Evolutionary conservation across 208 protist species (phyloP).

Genomic region (Trypanosoma rangeli): DNA sequence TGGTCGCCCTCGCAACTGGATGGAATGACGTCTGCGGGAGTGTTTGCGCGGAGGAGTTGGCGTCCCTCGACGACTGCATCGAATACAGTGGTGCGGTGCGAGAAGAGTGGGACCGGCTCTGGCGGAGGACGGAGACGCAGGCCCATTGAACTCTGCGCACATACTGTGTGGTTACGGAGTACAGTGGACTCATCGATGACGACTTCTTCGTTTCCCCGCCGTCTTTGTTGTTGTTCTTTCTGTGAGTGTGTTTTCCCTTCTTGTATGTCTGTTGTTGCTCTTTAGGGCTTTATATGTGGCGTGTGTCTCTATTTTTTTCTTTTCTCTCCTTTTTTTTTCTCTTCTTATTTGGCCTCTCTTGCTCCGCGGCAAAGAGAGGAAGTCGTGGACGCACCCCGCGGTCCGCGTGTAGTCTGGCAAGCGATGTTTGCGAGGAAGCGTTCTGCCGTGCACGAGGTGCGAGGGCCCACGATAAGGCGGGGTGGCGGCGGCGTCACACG

Average conservation of each 20-base stretch:
- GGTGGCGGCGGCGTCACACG: constrained; percentile 42
- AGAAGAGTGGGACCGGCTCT: constrained; percentile 7
- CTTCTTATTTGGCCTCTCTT: background rate
- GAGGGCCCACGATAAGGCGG: constrained; percentile 20
- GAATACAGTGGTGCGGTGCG: constrained; percentile 35
- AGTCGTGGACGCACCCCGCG: background rate
- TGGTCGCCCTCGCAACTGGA: constrained; percentile 35
- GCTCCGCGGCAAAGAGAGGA: background rate
- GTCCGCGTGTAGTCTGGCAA: no score
- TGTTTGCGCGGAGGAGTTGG: constrained; percentile 27
- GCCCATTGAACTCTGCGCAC: background rate
- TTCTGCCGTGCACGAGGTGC: constrained; percentile 49
- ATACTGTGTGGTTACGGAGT: background rate
- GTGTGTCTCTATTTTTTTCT: constrained; percentile 16
- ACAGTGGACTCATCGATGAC: background rate
- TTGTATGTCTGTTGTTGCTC: background rate
- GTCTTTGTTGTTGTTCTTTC: background rate
- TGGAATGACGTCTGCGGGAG: constrained; percentile 37
- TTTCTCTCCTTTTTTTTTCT: constrained; percentile 16
- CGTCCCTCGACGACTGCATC: constrained; percentile 25
- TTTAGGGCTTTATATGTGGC: background rate
- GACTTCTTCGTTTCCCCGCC: background rate
- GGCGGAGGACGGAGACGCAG: background rate
- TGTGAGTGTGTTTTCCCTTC: constrained; percentile 2
- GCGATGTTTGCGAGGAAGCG: constrained; percentile 84